Evolutionary conservation across 2,329 filamentous ascomycete genomes (phyloP).

Genomic region (Alternaria panax): DNA sequence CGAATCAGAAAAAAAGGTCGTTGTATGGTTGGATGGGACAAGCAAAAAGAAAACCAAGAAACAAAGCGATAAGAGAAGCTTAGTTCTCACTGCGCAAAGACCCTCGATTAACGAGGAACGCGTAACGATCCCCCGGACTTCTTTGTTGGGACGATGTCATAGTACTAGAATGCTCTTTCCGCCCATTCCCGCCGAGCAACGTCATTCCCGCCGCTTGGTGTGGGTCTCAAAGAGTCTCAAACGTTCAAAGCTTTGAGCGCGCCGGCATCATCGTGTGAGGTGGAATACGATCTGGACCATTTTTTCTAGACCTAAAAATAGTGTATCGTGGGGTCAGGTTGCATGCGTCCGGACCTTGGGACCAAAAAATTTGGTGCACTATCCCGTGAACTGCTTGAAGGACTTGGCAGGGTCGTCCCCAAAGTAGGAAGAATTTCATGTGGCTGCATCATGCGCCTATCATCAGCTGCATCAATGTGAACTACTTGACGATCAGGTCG

Average conservation of each 20-base stretch:
- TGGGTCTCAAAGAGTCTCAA: background rate
- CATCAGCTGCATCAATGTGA: background rate
- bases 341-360: slow-evolving; percentile 1
- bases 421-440: slow-evolving; percentile 6
- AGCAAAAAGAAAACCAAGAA: background rate
- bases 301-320: slow-evolving; percentile 7
- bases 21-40: background rate
- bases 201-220: slow-evolving; percentile 12
- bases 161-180: slow-evolving; percentile 15
- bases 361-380: slow-evolving; percentile 2
- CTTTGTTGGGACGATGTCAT: slow-evolving; percentile 13
- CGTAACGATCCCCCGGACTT: slow-evolving; percentile 11
- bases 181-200: slow-evolving; percentile 12
- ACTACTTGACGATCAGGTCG: background rate
- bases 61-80: background rate
- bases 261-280: background rate
- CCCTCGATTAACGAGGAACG: slow-evolving; percentile 4
- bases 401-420: background rate
- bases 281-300: slow-evolving; percentile 5
- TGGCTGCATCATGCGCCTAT: slow-evolving; percentile 5
- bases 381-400: background rate
- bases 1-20: background rate
- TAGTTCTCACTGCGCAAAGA: background rate
- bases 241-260: background rate
- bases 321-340: background rate